Percentiles rank a stretch among this genome's conserved stretches.
Conservation (phyloP, 106 monocot species). For the Dioscorea zingiberensis region DNA sequence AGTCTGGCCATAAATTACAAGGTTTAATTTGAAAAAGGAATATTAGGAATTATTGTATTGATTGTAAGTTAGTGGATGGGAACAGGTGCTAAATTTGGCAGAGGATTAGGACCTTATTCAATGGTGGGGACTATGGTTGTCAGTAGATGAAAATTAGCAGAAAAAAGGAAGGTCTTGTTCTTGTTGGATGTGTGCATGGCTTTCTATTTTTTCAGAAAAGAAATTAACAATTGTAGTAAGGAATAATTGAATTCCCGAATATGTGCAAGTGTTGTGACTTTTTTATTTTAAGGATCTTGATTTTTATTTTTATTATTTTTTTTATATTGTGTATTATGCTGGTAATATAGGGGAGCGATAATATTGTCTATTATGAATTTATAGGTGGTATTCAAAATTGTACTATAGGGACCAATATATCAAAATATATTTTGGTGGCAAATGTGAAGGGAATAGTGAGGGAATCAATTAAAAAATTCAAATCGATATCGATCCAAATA, state of each 20-base stretch:
- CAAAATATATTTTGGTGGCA: no score
- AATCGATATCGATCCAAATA: no score
- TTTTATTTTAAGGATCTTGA: slow-evolving; percentile 24
- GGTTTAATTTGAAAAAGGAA: slow-evolving; percentile 2
- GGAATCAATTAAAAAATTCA: no score
- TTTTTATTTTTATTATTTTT: no score
- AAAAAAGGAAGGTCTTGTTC: slow-evolving; percentile 15
- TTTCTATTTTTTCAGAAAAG: slow-evolving; percentile 8
- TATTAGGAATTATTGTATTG: slow-evolving; percentile 3
- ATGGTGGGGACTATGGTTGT: neutral
- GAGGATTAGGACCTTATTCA: slow-evolving; percentile 1
- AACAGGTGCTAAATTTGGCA: slow-evolving; percentile 28
- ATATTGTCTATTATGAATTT: no score
- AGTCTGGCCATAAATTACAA: slow-evolving; percentile 19
- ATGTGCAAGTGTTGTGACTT: slow-evolving; percentile 15
- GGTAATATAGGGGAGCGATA: no score
- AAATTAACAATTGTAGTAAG: slow-evolving; percentile 5
- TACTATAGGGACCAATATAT: no score
- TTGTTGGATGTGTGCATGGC: slow-evolving; percentile 4
- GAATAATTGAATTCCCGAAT: slow-evolving; percentile 19
- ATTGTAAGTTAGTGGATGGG: slow-evolving; percentile 2
- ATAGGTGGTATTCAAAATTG: no score
- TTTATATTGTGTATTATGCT: no score
- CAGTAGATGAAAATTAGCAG: slow-evolving; percentile 10
- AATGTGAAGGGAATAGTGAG: no score